phyloP scores from a whole-genome alignment of 2,329 filamentous ascomycete species.

The Thielaviopsis punctulata region DNA sequence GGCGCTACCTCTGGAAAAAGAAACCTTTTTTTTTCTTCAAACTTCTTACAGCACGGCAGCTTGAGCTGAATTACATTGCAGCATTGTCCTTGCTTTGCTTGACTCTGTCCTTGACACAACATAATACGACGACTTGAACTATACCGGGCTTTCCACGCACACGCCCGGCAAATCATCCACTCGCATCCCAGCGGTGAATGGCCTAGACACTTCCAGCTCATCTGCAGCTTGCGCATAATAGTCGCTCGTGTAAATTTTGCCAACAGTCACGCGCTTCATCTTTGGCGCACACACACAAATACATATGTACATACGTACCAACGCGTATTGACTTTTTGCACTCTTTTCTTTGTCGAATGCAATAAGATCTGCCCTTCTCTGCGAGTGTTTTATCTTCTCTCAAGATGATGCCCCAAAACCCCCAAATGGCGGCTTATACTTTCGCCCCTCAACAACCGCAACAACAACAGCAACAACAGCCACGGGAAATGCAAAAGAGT shows the following conservation, averaged over 20 bases:
- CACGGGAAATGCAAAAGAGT: constrained; percentile 11
- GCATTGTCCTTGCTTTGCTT: background rate
- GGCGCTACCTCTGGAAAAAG: no score
- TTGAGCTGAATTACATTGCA: background rate
- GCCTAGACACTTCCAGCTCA: background rate
- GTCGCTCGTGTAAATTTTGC: background rate
- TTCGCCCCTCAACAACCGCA: constrained; percentile 46
- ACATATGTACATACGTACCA: no score
- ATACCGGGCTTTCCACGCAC: background rate
- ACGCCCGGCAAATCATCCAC: background rate
- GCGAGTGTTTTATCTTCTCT: constrained; percentile 42
- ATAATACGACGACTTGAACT: background rate
- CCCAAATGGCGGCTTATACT: constrained; percentile 57
- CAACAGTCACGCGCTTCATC: background rate
- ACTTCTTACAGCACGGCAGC: background rate
- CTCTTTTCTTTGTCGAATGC: background rate
- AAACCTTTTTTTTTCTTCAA: no score
- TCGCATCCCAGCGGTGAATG: background rate
- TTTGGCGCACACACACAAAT: background rate
- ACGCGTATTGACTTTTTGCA: background rate
- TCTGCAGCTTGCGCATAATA: background rate
- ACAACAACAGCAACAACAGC: constrained; percentile 28
- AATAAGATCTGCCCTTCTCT: background rate
- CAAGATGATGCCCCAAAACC: constrained; percentile 47
- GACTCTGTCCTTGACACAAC: background rate